phyloP scores from a whole-genome alignment of 441 rosid genomes.

The Dalechampia spathulata region DNA sequence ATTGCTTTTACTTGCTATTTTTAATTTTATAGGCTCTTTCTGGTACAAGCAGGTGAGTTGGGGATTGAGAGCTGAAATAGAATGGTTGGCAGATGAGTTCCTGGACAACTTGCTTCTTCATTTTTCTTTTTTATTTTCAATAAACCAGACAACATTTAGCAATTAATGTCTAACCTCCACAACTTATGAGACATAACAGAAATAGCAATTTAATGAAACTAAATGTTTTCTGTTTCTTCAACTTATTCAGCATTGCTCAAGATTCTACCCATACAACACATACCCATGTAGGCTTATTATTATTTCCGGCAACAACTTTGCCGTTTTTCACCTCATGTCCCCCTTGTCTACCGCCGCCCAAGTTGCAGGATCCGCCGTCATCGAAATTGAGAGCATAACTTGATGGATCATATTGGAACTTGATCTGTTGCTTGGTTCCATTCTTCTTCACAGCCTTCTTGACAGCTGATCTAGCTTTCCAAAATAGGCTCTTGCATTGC shows the following conservation, averaged over 20 bases:
- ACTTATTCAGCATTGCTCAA: background rate
- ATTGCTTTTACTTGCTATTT: too few relatives aligned
- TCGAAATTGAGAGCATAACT: conserved; percentile 93
- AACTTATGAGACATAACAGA: background rate
- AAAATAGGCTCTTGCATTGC: conserved; percentile 37
- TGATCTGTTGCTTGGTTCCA: conserved; percentile 26
- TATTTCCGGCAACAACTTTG: conserved; percentile 9
- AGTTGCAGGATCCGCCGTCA: conserved; percentile 52
- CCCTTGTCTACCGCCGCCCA: conserved; percentile 14
- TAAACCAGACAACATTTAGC: conserved; percentile 5
- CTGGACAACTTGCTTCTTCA: background rate
- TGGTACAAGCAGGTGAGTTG: too few relatives aligned
- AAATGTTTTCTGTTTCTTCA: background rate
- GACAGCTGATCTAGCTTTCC: conserved; percentile 54
- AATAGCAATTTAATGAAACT: background rate
- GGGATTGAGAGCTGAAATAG: background rate
- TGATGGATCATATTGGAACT: conserved; percentile 87
- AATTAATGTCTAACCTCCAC: conserved; percentile 6
- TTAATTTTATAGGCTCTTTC: too few relatives aligned
- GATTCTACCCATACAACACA: conserved; percentile 42
- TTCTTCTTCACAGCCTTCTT: conserved; percentile 40
- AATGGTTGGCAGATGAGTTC: conserved; percentile 1
- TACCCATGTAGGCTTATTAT: conserved; percentile 21
- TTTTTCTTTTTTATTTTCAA: background rate
- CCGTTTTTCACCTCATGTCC: conserved; percentile 2